Percentiles rank a stretch among this genome's conserved stretches.
These are phyloP conservation scores for Lyophyllum semitale DNA, from an alignment of 768 basidiomycete genomes.

Conservation along the genomic window DNA sequence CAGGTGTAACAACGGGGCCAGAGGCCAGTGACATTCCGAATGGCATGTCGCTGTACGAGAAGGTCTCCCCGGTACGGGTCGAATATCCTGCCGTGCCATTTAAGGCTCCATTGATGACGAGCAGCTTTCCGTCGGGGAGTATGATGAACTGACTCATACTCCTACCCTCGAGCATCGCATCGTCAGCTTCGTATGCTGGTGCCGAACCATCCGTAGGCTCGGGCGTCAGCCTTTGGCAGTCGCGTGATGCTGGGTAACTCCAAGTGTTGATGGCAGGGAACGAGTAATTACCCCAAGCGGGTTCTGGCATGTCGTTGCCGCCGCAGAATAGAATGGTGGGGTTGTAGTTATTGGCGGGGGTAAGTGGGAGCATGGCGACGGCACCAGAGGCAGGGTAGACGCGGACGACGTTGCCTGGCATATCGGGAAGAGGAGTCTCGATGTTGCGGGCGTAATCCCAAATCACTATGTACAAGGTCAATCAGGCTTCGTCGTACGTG, in stretches of 20 bases:
- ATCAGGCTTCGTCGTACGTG: constrained; percentile 3
- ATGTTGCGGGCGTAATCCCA: constrained; percentile 57
- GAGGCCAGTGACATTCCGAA: constrained; percentile 74
- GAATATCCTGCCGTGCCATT: constrained; percentile 93
- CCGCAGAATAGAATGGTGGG: constrained; percentile 91
- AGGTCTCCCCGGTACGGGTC: constrained; percentile 50
- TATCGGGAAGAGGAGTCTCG: constrained; percentile 67
- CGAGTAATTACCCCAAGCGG: constrained; percentile 76
- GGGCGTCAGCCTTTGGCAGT: constrained; percentile 85
- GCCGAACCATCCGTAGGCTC: constrained; percentile 72
- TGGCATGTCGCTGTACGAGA: constrained; percentile 56
- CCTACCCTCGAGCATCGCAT: constrained; percentile 72
- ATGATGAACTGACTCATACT: constrained; percentile 93
- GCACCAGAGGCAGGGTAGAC: constrained; percentile 92
- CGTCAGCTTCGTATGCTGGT: too few relatives aligned
- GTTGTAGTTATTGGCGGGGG: constrained; percentile 83
- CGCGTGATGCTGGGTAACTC: constrained; percentile 64
- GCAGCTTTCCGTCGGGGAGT: constrained; percentile 73
- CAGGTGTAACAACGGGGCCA: constrained; percentile 75
- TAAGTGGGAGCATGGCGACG: constrained; percentile 89
- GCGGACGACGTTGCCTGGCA: constrained; percentile 73
- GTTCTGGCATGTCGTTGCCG: constrained; percentile 75
- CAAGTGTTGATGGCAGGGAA: constrained; percentile 74
- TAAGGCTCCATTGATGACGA: constrained; percentile 78
- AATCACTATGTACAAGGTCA: constrained; percentile 31